Evolutionary conservation across 495 filamentous ascomycete genomes (phyloP).

Genomic region (Letharia columbiana): DNA sequence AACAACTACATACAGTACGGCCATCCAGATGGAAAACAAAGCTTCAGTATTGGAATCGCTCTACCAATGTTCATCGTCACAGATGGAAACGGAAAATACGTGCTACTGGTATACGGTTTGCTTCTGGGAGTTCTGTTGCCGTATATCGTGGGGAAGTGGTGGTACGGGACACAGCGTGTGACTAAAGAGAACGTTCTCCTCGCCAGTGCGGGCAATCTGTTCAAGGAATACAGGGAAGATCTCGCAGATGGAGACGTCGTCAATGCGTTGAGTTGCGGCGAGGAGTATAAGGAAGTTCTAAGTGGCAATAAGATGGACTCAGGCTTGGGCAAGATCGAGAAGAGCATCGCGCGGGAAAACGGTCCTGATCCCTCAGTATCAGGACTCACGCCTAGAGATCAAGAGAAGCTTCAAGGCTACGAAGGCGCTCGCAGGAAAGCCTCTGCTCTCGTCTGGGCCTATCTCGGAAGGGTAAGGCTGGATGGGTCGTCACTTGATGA

Average conservation of each 20-base stretch:
- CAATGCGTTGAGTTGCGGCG: slow-evolving; percentile 67
- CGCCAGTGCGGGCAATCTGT: slow-evolving; percentile 85
- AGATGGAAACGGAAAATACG: slow-evolving; percentile 92
- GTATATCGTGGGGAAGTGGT: slow-evolving; percentile 93
- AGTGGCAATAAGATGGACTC: slow-evolving; percentile 65
- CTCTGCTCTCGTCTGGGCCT: slow-evolving; percentile 88
- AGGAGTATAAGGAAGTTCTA: slow-evolving; percentile 67
- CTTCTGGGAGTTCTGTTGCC: slow-evolving; percentile 84
- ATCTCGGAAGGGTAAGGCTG: slow-evolving; percentile 75
- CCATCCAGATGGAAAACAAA: slow-evolving; percentile 95
- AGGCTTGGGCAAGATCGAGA: slow-evolving; percentile 72
- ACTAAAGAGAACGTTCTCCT: slow-evolving; percentile 88
- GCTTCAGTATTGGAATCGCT: slow-evolving; percentile 95
- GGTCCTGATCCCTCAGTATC: slow-evolving; percentile 39
- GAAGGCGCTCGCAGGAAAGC: slow-evolving; percentile 73
- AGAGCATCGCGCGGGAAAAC: slow-evolving; percentile 56
- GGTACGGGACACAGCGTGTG: slow-evolving; percentile 88
- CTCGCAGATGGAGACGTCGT: slow-evolving; percentile 74
- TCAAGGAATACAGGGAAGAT: slow-evolving; percentile 80
- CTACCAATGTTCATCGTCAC: slow-evolving; percentile 87
- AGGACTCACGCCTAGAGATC: slow-evolving; percentile 60
- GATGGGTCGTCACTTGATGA: slow-evolving; percentile 62
- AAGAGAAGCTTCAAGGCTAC: slow-evolving; percentile 56
- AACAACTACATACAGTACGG: slow-evolving; percentile 95
- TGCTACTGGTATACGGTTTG: slow-evolving; percentile 77